Evolutionary conservation across 108 stramenopile species (phyloP), one percentile per base, ranked within the genome.

Genomic region (Cyclotella atomus): DNA sequence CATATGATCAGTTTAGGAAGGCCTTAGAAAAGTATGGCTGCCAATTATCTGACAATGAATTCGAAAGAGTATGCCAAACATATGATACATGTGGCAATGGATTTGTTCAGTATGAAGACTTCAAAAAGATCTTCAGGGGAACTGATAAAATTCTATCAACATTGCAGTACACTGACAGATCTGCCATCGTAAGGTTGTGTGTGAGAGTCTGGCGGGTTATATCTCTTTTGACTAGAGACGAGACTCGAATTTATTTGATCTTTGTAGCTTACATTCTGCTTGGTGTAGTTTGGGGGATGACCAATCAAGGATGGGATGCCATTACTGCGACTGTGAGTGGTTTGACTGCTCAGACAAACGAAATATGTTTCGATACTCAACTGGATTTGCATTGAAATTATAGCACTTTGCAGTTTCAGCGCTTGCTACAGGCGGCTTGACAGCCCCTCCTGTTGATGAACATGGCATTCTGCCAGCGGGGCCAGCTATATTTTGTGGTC

Each of bases 381-480:
- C n/a, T n/a, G n/a, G n/a, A n/a, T n/a, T n/a, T n/a, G n/a, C n/a
- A n/a, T n/a, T n/a, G n/a, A n/a, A n/a, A n/a, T n/a, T n/a, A n/a
- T n/a, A 55, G 54, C 89, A 90, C 70, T 90, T 90, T 80, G 85
- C 89, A 2, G 73, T 90, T 23, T 86, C 85, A 14, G 89, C 89
- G 1, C 59, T 90, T 7, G 87, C 89, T 12, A 90, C 89, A 14
- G 89, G 89, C 2, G 89, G 89, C 15, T 56, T 90, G 38, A 90
- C 89, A 0, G 89, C 81, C 17, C 89, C 89, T 15, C 73, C 68
- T 9, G 87, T 88, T 16, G 73, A 86, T 55, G 55, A 41, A 24
- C 57, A 76, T 24, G 89, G 89, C 7, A 84, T 88, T 33, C 56
- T 90, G 23, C 87, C 87, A 0, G 41, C 87, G 12, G 61, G 74